phyloP scores from a whole-genome alignment of 148 eudicot genomes.

The Chenopodium suecicum region DNA sequence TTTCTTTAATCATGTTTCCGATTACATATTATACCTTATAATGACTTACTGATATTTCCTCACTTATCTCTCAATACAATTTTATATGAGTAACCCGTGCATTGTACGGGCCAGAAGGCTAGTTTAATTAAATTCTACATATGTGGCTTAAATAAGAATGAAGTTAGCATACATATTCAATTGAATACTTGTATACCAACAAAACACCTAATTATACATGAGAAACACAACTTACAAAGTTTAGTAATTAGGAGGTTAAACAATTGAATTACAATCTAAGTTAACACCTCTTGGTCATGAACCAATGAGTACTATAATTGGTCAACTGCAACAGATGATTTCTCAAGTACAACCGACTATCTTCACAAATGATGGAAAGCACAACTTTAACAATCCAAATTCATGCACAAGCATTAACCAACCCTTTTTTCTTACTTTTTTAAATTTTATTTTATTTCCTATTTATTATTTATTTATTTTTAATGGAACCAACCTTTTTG shows the following conservation, averaged over 20 bases:
- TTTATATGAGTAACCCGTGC: too few relatives aligned
- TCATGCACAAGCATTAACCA: conserved; percentile 36
- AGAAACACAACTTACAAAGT: conserved; percentile 1
- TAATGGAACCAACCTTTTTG: conserved; percentile 17
- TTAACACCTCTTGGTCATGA: conserved; percentile 11
- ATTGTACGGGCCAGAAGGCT: too few relatives aligned
- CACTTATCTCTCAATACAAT: too few relatives aligned
- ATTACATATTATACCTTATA: too few relatives aligned
- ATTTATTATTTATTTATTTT: neutral
- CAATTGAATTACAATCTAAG: conserved; percentile 26
- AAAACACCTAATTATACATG: neutral
- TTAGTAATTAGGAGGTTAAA: neutral
- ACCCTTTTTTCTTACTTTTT: conserved; percentile 9
- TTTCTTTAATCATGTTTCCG: too few relatives aligned
- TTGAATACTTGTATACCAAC: neutral
- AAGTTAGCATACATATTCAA: too few relatives aligned
- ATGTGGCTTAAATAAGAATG: too few relatives aligned
- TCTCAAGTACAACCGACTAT: conserved; percentile 32
- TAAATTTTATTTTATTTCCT: neutral
- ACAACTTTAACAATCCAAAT: conserved; percentile 36
- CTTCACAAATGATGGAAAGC: conserved; percentile 36
- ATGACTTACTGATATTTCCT: too few relatives aligned
- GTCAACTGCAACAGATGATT: conserved; percentile 21
- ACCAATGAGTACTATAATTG: conserved; percentile 20
- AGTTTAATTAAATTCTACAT: too few relatives aligned